Percentiles rank a stretch among this genome's conserved stretches.
These are phyloP conservation scores for Stylosanthes scabra DNA, from an alignment of 331 rosid species.

Conservation along the genomic window DNA sequence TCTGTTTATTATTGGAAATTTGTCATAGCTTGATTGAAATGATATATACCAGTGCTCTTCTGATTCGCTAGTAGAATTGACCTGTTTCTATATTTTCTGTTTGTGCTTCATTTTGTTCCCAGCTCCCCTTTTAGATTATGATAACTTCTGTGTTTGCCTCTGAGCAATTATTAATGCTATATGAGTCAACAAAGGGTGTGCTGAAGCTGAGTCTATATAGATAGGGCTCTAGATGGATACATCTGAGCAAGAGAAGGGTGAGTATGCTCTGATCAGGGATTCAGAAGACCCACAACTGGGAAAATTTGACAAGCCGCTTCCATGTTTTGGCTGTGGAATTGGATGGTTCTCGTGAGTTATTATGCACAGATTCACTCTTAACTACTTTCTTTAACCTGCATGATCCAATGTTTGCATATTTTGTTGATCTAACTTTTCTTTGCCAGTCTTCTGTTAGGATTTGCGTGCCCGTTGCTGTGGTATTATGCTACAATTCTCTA, in stretches of 20 bases:
- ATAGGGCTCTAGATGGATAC: slow-evolving; percentile 52
- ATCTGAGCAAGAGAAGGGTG: slow-evolving; percentile 37
- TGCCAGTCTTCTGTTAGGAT: slow-evolving; percentile 84
- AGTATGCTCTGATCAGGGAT: slow-evolving; percentile 42
- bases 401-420: slow-evolving; percentile 27
- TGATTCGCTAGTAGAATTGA: not conserved
- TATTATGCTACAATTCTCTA: slow-evolving; percentile 88
- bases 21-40: slow-evolving; percentile 9
- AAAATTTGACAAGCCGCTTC: slow-evolving; percentile 66
- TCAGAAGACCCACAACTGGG: slow-evolving; percentile 47
- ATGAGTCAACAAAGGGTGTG: not conserved
- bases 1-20: slow-evolving; percentile 7
- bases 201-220: slow-evolving; percentile 43
- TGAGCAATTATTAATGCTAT: slow-evolving; percentile 21
- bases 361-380: slow-evolving; percentile 1
- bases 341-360: slow-evolving; percentile 71
- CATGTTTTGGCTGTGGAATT: slow-evolving; percentile 65
- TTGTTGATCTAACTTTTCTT: slow-evolving; percentile 1
- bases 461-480: slow-evolving; percentile 82
- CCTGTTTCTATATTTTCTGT: slow-evolving; percentile 13
- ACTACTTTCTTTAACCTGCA: slow-evolving; percentile 23
- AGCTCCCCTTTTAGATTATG: not conserved
- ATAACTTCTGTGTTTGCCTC: slow-evolving; percentile 26
- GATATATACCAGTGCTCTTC: slow-evolving; percentile 1
- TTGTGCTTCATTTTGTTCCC: slow-evolving; percentile 12